Evolutionary conservation across 2,329 filamentous ascomycete species (phyloP), one percentile per base, ranked within the genome.

Genomic region (Arthrobotrys musiformis): DNA sequence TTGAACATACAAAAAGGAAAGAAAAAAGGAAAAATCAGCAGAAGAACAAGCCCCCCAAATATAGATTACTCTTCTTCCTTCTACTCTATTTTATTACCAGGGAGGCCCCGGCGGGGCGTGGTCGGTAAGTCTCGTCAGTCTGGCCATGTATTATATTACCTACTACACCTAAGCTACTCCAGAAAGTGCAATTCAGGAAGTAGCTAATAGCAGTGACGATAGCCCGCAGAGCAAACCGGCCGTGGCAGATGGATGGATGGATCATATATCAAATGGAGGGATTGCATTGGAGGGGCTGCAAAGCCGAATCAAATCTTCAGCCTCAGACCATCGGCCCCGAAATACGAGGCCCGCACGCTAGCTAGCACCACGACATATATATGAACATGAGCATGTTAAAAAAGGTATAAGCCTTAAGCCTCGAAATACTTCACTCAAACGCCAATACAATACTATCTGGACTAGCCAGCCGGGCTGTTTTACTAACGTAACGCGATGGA

Each of bases 361-460:
- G n/a, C n/a, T n/a, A n/a, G n/a, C n/a, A n/a, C n/a, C n/a, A n/a
- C n/a, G n/a, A n/a, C n/a, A n/a, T n/a, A n/a, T n/a, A n/a, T n/a
- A n/a, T n/a, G n/a, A n/a, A n/a, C n/a, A n/a, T n/a, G n/a, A n/a
- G n/a, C n/a, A n/a, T n/a, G n/a, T n/a, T n/a, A 11, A 19, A 42
- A 56, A 54, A 56, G 19, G 9, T 64, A 72, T 64, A 72, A 72
- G 68, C 68, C 68, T 64, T 72, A 72, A 72, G 68, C 68, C 68
- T 64, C 64, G 30, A 24, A 40, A 26, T 30, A 4, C 22, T 46
- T 54, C 28, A 17, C 15, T 7, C 7, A 42, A 19, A 42, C 7
- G 33, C 33, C 33, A 37, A 9, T 37, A 11, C 33, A 37, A 37
- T 33, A n/a, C n/a, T n/a, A n/a, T n/a, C n/a, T n/a, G n/a, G n/a